Base-by-base conservation (phyloP, 305 asterid genomes). In the Caryopteris hybrid region DNA sequence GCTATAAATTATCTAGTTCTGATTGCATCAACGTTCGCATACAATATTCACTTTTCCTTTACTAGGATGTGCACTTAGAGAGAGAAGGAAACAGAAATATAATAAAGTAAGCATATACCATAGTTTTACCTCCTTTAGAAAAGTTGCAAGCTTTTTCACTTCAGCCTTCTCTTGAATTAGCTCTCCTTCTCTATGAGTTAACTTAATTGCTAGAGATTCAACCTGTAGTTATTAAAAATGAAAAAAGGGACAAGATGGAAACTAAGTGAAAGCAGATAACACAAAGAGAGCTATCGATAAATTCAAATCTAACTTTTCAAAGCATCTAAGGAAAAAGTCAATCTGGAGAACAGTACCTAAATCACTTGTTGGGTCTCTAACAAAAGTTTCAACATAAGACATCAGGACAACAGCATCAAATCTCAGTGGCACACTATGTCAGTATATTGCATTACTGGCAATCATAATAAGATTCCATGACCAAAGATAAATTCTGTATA, bases 181-280 rank as follows among this genome's bases (percentile, higher is more conserved):
- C 75, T 91, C 99, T 63, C 96, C 96, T 87, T 93, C 97, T 79
- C 96, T 89, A 76, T 88, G 96, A 62, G 90, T 87, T 79, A 91
- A 86, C 65, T 94, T 95, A 72, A 91, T 80, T 16, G 96, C 93
- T 71, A 94, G 81, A 78, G 96, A 93, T 75, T 94, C 97, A 57
- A 91, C 96, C 97, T 94, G 76, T 29, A 77, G 45, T 73, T 18
- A 61, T 34, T 12, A 45, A 46, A 66, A 7, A 34, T 45, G 68
- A 64, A 8, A 47, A 21, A 64, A 47, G 58, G 39, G 57, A 55
- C 43, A 29, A 73, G 58, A 27, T 52, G 50, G 67, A 57, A 43
- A 33, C 60, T 31, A 47, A 54, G 33, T 17, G 16, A 31, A 63
- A 45, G 65, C 39, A 45, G 56, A 56, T 56, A 29, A 67, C 12